Percentiles rank a stretch among this genome's conserved stretches.
phyloP scores from a whole-genome alignment of 179 eudicot genomes.

The Beta lomatogona region DNA sequence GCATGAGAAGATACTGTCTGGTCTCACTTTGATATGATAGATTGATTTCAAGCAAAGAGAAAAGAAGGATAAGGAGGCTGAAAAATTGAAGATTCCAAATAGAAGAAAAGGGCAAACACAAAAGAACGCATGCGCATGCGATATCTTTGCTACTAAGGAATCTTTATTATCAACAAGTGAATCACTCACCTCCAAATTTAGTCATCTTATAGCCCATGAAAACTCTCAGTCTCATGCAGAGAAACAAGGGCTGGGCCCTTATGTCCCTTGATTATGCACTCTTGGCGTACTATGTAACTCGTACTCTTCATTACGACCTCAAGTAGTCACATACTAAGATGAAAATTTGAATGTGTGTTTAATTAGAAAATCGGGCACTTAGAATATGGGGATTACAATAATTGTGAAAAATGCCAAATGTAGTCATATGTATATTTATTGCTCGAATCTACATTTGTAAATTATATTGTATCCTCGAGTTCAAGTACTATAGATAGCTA shows the following conservation, averaged over 20 bases:
- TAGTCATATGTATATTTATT: too few species aligned
- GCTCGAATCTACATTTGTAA: too few species aligned
- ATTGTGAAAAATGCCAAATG: too few species aligned
- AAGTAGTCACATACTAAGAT: neutral
- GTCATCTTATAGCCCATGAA: neutral
- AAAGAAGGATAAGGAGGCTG: conserved; percentile 22
- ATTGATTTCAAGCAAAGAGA: conserved; percentile 20
- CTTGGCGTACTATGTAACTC: neutral
- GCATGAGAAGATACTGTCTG: conserved; percentile 28
- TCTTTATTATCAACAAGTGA: conserved; percentile 4
- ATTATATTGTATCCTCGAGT: too few species aligned
- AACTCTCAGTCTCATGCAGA: neutral
- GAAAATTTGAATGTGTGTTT: too few species aligned
- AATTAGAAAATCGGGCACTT: too few species aligned
- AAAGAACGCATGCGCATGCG: conserved; percentile 20
- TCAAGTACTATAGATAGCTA: too few species aligned
- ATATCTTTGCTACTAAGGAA: conserved; percentile 36
- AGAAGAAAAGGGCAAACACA: conserved; percentile 33
- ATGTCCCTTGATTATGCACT: neutral
- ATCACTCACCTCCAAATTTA: neutral
- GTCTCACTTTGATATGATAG: conserved; percentile 5
- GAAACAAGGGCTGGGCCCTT: conserved; percentile 16
- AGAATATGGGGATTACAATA: too few species aligned
- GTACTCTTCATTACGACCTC: neutral
- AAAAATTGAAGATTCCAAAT: conserved; percentile 26